phyloP scores from a whole-genome alignment of 2,329 filamentous ascomycete genomes.

The Arthrobotrys sinensis region DNA sequence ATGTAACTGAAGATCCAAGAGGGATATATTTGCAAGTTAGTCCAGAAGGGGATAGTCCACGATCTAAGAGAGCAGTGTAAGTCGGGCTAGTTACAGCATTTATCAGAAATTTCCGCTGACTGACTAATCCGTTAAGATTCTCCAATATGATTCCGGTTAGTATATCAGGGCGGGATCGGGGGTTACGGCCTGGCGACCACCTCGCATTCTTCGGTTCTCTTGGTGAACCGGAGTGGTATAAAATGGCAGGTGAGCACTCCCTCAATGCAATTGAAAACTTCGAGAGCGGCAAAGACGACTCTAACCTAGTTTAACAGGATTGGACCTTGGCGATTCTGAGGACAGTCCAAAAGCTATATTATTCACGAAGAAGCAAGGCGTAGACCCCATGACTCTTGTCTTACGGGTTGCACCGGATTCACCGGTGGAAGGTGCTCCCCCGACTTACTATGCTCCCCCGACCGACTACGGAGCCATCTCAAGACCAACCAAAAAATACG shows the following conservation, averaged over 20 bases:
- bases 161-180: background rate
- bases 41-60: background rate
- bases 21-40: constrained; percentile 6
- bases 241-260: background rate
- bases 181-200: background rate
- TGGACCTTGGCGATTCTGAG: background rate
- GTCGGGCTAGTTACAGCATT: background rate
- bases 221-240: background rate
- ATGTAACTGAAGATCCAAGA: background rate
- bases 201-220: background rate
- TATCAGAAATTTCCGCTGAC: too few species aligned
- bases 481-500: too few species aligned
- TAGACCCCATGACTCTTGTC: background rate
- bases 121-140: background rate
- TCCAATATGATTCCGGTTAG: background rate
- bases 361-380: background rate
- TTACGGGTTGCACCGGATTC: background rate
- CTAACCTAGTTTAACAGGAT: background rate
- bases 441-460: too few species aligned
- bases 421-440: too few species aligned
- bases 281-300: background rate
- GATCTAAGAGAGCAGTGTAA: constrained; percentile 20
- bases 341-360: background rate
- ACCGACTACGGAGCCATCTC: too few species aligned
- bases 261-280: background rate